Base-by-base conservation (phyloP, 2,329 filamentous ascomycete genomes). In the Aspergillus fijiensis region DNA sequence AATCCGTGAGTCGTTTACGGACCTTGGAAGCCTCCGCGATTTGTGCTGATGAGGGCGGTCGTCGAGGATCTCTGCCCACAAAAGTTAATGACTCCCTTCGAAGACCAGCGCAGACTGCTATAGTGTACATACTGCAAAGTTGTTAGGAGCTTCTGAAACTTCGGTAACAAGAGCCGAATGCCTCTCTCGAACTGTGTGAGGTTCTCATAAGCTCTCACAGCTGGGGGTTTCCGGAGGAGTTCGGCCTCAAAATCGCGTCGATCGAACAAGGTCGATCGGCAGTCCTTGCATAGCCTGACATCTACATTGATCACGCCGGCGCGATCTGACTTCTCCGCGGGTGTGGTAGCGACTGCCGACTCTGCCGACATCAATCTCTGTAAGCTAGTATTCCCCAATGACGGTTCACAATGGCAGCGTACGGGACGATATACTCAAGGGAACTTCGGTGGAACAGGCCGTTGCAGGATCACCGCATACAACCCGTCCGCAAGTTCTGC, bases 231-330 rank as follows among this genome's bases (percentile, higher is more conserved):
- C 54, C 85, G 81, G 1, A 82, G 78, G 4, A 92, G 75, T 10
- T 92, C 89, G 9, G 86, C 85, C 25, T 85, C 81, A 71, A 96
- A 96, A 71, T 96, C 92, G 42, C 88, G 85, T 67, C 89, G 88
- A 54, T 85, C 84, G 74, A 91, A 91, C 21, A 91, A 76, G 0
- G 85, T 90, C 33, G 84, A 78, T 65, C 84, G 92, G 79, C 95
- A 99, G 59, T 96, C 92, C 69, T 89, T 90, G 76, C 95, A 99
- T 85, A 99, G 94, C 48, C 95, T 87, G 16, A 99, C 81, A 70
- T 96, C 91, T 49, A 98, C 77, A 57, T 85, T 87, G 48, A 96
- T 74, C 63, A 88, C 84, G 14, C 78, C 78, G 72, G 81, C 63
- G 29, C 65, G 64, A 21, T 61, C 54, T 12, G 69, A 62, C 67